These are phyloP conservation scores for Acorus gramineus DNA, from an alignment of 106 monocot species.

Conservation along the genomic window DNA sequence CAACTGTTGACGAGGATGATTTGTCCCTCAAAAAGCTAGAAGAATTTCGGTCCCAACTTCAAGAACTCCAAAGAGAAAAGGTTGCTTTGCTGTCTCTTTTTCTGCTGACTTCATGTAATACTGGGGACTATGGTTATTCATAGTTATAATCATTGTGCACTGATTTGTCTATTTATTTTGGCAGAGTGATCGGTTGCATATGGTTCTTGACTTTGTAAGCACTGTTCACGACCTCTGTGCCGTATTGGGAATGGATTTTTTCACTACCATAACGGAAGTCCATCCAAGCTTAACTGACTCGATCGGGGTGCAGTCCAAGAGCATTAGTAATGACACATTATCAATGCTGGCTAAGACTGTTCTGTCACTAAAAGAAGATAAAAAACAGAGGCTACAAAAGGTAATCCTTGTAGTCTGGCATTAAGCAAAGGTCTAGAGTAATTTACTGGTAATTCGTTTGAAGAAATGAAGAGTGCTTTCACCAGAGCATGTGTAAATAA, in stretches of 20 bases:
- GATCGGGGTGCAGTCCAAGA: constrained; percentile 63
- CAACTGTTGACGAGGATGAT: constrained; percentile 64
- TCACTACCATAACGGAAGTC: constrained; percentile 66
- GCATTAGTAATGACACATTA: constrained; percentile 82
- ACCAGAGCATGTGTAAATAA: too few species aligned
- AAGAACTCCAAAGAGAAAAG: constrained; percentile 93
- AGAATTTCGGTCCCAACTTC: constrained; percentile 66
- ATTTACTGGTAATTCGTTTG: too few species aligned
- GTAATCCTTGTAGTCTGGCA: constrained; percentile 16
- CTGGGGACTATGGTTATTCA: neutral
- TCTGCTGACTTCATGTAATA: neutral
- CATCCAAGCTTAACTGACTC: constrained; percentile 78
- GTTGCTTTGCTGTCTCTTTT: constrained; percentile 12
- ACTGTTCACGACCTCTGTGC: constrained; percentile 81
- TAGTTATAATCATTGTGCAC: too few species aligned
- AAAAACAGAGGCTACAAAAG: constrained; percentile 63
- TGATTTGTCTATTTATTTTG: constrained; percentile 5
- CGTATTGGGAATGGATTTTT: constrained; percentile 86
- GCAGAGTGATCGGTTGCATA: constrained; percentile 80
- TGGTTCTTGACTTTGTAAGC: constrained; percentile 81
- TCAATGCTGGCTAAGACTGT: constrained; percentile 64
- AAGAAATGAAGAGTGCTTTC: too few species aligned
- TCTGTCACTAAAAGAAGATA: constrained; percentile 51
- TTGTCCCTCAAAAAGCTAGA: constrained; percentile 71
- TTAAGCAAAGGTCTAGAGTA: neutral